phyloP scores from a whole-genome alignment of 768 basidiomycete genomes.

The Trametes maxima region DNA sequence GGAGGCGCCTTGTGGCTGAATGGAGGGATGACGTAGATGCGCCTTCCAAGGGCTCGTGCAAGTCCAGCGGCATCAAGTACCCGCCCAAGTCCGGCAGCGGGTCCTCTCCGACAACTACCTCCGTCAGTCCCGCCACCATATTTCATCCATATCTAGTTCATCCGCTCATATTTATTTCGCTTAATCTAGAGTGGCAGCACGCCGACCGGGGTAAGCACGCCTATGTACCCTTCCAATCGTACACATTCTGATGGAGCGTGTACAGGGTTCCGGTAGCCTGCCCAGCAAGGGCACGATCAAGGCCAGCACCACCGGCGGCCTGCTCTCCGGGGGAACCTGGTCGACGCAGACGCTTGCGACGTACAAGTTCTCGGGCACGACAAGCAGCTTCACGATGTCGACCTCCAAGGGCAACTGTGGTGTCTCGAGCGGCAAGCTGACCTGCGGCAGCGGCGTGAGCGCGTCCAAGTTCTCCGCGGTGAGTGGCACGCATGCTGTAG shows the following conservation, averaged over 20 bases:
- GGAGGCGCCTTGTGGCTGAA: not conserved
- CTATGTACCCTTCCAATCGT: not conserved
- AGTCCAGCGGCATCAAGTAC: conserved; percentile 61
- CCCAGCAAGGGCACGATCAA: conserved; percentile 51
- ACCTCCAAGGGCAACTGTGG: conserved; percentile 63
- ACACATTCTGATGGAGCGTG: not conserved
- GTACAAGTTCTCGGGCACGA: conserved; percentile 49
- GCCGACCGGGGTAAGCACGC: conserved; percentile 18
- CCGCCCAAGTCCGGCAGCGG: conserved; percentile 53
- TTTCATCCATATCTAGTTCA: not conserved
- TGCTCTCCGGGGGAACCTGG: conserved; percentile 60
- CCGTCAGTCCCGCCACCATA: conserved; percentile 3
- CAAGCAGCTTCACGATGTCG: conserved; percentile 56
- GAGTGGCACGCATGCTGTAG: too few relatives aligned
- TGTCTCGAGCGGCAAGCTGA: conserved; percentile 46
- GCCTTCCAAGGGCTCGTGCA: conserved; percentile 51
- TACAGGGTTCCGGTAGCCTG: conserved; percentile 29
- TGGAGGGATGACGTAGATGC: conserved; percentile 43
- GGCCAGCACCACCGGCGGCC: conserved; percentile 48
- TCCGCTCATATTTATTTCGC: not conserved
- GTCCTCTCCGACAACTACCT: conserved; percentile 6
- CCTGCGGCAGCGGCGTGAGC: conserved; percentile 53
- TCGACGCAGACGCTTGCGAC: conserved; percentile 63
- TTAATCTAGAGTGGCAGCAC: conserved; percentile 15
- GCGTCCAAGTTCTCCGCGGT: conserved; percentile 55